Evolutionary conservation across 2,329 filamentous ascomycete genomes (phyloP), one percentile per base, ranked within the genome.

Genomic region (Trichoderma brevicompactum): DNA sequence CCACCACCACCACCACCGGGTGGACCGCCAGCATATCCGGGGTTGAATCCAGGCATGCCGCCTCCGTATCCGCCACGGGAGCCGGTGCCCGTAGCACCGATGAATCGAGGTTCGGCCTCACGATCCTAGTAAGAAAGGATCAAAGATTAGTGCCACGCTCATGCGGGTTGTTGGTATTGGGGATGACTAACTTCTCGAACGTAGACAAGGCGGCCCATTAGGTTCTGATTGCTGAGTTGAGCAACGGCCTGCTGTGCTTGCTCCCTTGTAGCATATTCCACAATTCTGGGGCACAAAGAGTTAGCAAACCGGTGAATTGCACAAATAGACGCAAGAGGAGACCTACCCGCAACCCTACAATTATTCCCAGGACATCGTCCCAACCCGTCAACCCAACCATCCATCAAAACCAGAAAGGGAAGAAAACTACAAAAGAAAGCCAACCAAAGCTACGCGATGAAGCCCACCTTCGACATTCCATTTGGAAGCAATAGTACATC

Each of bases 391-490:
- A 96, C 91, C 93, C 92, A 95, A 92, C 89, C 86, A 83, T 95
- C 92, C 92, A 90, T 88, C 88, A 92, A 90, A 76, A 76, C 76
- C 79, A 82, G 79, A 80, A 79, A 88, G 82, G 83, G 84, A 83
- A 89, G 82, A 85, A 85, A 88, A 71, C 75, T 73, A 90, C 88
- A 90, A 82, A 90, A 85, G 87, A 85, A 87, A 88, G 87, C 91
- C 92, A 92, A 88, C 90, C 90, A 89, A 81, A 87, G 88, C 91
- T 90, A 94, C 86, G 84, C 88, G 85, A 91, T 91, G 86, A 89
- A 89, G 93, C 92, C 92, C 94, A 98, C 94, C 94, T 99, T 99
- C 92, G 94, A 98, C 95, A 99, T 99, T 94, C 95, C 95, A 87
- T 99, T 99, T 78, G 95, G 95, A 90, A 99, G 93, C 81, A 97